These are phyloP conservation scores for Prillingera fragicola DNA, from an alignment of 1,284 basidiomycete genomes.

Conservation along the genomic window DNA sequence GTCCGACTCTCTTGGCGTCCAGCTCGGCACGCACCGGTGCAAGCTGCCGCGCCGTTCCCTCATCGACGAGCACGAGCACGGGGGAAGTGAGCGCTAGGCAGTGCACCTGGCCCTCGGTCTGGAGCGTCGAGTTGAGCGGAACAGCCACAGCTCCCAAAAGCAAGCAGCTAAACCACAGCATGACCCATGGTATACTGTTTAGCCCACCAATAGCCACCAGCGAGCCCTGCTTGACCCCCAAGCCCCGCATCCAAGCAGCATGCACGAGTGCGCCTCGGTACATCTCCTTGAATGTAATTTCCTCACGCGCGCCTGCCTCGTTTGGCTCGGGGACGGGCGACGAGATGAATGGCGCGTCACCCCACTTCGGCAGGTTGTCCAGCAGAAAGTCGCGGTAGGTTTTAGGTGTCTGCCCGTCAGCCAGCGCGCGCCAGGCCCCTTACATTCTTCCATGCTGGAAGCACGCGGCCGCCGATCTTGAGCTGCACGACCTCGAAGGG, in stretches of 20 bases:
- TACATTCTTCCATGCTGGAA: slow-evolving; percentile 38
- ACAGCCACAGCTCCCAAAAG: too few relatives aligned
- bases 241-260: slow-evolving; percentile 29
- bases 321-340: slow-evolving; percentile 21
- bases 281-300: slow-evolving; percentile 27
- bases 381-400: slow-evolving; percentile 33
- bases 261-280: slow-evolving; percentile 21
- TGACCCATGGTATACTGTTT: slow-evolving; percentile 27
- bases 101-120: background rate
- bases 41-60: slow-evolving; percentile 24
- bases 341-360: slow-evolving; percentile 28
- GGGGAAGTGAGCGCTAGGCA: slow-evolving; percentile 35
- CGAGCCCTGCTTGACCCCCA: slow-evolving; percentile 28
- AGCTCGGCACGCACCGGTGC: slow-evolving; percentile 7
- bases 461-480: slow-evolving; percentile 21
- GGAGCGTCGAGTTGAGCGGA: background rate
- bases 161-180: too few relatives aligned
- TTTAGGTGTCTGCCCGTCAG: slow-evolving; percentile 20
- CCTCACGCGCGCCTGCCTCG: slow-evolving; percentile 12
- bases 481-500: slow-evolving; percentile 31
- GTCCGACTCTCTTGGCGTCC: slow-evolving; percentile 1
- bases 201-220: slow-evolving; percentile 36
- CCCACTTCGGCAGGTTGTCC: slow-evolving; percentile 18
- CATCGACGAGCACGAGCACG: slow-evolving; percentile 33
- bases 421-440: slow-evolving; percentile 7